Base-by-base conservation (phyloP, 495 filamentous ascomycete species). In the Aspergillus incahuasiensis region DNA sequence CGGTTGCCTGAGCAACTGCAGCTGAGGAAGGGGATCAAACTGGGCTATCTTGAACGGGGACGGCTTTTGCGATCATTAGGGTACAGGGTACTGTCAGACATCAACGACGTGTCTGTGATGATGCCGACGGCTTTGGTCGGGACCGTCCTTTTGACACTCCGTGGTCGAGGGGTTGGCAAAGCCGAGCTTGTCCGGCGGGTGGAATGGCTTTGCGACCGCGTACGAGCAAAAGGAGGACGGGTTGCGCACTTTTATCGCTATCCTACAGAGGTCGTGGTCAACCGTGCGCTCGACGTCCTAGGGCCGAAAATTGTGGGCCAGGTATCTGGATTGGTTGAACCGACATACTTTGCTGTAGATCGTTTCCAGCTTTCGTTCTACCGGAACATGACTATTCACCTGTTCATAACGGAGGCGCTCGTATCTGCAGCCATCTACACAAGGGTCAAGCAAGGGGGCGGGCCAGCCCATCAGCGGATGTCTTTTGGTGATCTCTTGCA, bases 91-190 rank as follows among this genome's bases (percentile, higher is more conserved):
- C 76, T 98, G 21, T 86, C 87, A 3, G 90, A 97, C 61, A 97
- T 98, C 74, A 98, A 98, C 66, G 80, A 86, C 25, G 92, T 95
- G 2, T 95, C 91, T 2, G 94, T 98, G 1, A 90, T 97, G 52
- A 98, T 98, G 94, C 94, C 94, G 4, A 96, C 94, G 0, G 89
- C 92, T 6, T 78, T 98, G 40, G 92, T 98, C 30, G 94, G 94
- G 9, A 97, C 94, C 0, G 90, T 97, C 0, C 79, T 98, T 0
- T 77, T 98, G 21, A 98, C 94, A 0, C 81, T 98, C 0, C 82
- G 94, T 62, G 94, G 94, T 0, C 86, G 94, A 40, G 94, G 94
- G 25, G 91, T 98, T 7, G 94, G 94, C 18, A 90, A 88, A 62
- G 71, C 79, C 0, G 94, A 98, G 64, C 75, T 98, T 42, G 82